Base-by-base conservation (phyloP, 2,329 filamentous ascomycete genomes). In the Cladophialophora chaetospira region DNA sequence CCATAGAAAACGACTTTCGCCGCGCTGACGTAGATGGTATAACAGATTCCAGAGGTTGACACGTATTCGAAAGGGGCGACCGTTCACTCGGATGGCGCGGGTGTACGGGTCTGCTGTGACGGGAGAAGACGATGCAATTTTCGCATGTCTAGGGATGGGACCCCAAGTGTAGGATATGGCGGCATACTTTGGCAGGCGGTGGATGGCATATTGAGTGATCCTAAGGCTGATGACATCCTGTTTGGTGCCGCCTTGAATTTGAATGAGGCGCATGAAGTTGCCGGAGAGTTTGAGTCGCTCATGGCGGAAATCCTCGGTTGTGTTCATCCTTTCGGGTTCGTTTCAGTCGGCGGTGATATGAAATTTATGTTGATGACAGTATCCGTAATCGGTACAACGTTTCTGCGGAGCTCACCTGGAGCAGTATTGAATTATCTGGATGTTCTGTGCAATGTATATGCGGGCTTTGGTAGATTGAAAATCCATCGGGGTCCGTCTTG, bases 141-240 rank as follows among this genome's bases (percentile, higher is more conserved):
- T 45, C n/a, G 2, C 28, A 25, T 19, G 19, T 13, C 28, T 25
- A 6, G 42, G 42, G 25, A 25, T 59, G 35, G 26, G 26, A 2
- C 64, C 64, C 64, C 64, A 66, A 15, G 64, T 66, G 49, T 66
- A 66, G 21, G 58, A 63, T 5, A 66, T 53, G n/a, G 64, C 64
- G 8, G 54, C 56, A 51, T 66, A 66, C 6, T 43, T 15, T 3
- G 63, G 63, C 3, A 54, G 57, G 31, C 60, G 60, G 23, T 56
- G 45, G 17, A 57, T 53, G 21, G 63, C 61, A 46, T 62, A 65
- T 36, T 65, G 63, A n/a, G 61, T 65, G 47, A 65, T 65, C 13
- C 61, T 57, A 2, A 65, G 55, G 17, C 55, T 60, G 28, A 63
- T 57, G 6, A 47, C 36, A 10, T 60, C 59, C 26, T 62, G 48